phyloP scores from a whole-genome alignment of 305 asterid species.

The Caryopteris hybrid region DNA sequence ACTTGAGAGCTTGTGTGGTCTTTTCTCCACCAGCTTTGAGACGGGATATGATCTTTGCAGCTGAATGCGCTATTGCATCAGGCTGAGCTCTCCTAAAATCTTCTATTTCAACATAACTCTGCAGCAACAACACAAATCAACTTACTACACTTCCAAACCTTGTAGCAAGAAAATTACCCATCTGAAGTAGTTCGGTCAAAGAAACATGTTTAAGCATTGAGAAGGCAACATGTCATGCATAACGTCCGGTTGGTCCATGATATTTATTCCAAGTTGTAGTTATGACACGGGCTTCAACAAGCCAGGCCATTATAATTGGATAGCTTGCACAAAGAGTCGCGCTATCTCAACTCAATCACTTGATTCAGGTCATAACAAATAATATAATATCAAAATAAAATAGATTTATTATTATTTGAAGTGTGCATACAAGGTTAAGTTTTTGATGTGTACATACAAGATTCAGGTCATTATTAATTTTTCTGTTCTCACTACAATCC shows the following conservation, averaged over 20 bases:
- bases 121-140: conserved; percentile 34
- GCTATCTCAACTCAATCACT: conserved; percentile 3
- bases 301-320: not conserved
- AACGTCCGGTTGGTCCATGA: not conserved
- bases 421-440: not conserved
- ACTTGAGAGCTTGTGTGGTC: conserved; percentile 86
- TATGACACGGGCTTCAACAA: not conserved
- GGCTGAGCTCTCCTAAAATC: conserved; percentile 85
- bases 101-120: conserved; percentile 73
- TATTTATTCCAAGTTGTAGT: conserved; percentile 5
- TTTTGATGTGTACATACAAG: not conserved
- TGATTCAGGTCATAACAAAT: not conserved
- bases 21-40: conserved; percentile 89
- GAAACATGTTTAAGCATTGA: not conserved
- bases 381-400: not conserved
- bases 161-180: conserved; percentile 3
- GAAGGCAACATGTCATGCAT: not conserved
- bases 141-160: conserved; percentile 10
- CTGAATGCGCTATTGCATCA: conserved; percentile 94
- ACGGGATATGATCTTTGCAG: conserved; percentile 76
- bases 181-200: conserved; percentile 11
- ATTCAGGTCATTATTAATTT: not conserved
- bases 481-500: not conserved
- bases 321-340: not conserved
- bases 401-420: not conserved